Percentiles rank a stretch among this genome's conserved stretches.
phyloP scores from a whole-genome alignment of 768 basidiomycete genomes.

The Stropharia rugosoannulata region DNA sequence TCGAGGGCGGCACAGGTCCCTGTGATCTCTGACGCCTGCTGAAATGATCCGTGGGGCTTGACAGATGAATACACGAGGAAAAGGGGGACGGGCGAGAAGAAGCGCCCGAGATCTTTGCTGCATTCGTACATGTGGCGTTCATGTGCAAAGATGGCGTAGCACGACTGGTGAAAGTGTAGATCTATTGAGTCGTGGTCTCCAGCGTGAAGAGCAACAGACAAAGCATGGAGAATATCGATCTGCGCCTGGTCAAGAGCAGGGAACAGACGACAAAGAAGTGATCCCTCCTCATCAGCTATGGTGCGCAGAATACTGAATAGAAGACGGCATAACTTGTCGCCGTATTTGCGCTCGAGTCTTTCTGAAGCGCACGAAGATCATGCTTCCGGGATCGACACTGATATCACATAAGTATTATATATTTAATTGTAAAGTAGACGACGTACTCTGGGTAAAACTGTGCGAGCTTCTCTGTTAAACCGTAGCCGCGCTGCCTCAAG shows the following conservation, averaged over 20 bases:
- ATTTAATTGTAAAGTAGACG: too few relatives aligned
- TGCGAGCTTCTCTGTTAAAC: slow-evolving; percentile 1
- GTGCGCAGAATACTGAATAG: slow-evolving; percentile 3
- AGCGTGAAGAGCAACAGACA: background rate
- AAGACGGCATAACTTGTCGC: background rate
- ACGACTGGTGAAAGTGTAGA: slow-evolving; percentile 2
- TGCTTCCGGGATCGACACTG: too few relatives aligned
- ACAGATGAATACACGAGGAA: background rate
- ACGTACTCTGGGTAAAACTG: background rate
- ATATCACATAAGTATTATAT: too few relatives aligned
- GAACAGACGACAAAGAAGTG: background rate
- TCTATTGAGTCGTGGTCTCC: slow-evolving; percentile 1
- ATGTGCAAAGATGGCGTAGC: slow-evolving; percentile 7
- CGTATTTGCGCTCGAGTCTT: too few relatives aligned
- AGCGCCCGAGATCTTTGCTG: background rate
- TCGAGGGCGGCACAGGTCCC: slow-evolving; percentile 1
- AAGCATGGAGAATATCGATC: background rate
- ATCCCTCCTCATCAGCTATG: background rate
- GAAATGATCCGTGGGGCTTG: background rate
- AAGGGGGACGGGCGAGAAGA: background rate
- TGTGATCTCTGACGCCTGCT: slow-evolving; percentile 1
- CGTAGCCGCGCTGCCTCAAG: background rate
- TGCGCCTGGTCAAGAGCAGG: slow-evolving; percentile 3
- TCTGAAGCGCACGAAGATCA: too few relatives aligned
- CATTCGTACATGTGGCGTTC: slow-evolving; percentile 1